Evolutionary conservation across 2,329 filamentous ascomycete species (phyloP).

Genomic region (Aspergillus fumigatiaffinis): DNA sequence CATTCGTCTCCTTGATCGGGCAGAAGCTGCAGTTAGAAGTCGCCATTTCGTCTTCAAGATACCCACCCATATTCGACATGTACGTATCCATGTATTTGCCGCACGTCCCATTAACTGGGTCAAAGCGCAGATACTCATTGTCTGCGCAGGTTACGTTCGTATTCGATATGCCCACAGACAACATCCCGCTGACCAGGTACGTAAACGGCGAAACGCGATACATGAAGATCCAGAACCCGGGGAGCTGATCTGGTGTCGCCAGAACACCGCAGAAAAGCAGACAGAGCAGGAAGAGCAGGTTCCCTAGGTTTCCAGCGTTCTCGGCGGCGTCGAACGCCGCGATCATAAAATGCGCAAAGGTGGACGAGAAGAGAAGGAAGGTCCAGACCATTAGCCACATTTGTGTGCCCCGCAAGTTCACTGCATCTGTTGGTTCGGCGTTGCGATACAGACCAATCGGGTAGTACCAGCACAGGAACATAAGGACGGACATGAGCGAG

Average conservation of each 20-base stretch:
- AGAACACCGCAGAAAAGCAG: conserved; percentile 6
- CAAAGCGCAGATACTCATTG: neutral
- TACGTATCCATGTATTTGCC: neutral
- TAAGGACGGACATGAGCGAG: conserved; percentile 50
- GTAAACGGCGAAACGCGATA: conserved; percentile 11
- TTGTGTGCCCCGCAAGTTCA: conserved; percentile 52
- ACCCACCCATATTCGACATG: neutral
- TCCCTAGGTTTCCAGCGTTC: neutral
- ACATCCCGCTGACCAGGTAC: conserved; percentile 16
- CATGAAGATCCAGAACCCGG: conserved; percentile 4
- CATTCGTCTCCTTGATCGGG: neutral
- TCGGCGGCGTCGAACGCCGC: conserved; percentile 30
- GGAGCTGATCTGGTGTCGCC: conserved; percentile 1
- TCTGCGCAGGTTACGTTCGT: neutral
- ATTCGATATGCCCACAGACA: neutral
- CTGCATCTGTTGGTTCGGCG: conserved; percentile 25
- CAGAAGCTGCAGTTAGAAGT: neutral
- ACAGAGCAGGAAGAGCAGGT: conserved; percentile 1
- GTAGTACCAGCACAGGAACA: conserved; percentile 63
- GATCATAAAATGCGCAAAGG: conserved; percentile 67
- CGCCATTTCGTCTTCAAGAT: neutral
- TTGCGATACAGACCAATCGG: conserved; percentile 43
- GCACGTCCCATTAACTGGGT: neutral
- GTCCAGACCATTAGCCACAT: conserved; percentile 60
- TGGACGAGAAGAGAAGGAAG: conserved; percentile 64